Conservation (phyloP, 2,329 filamentous ascomycete genomes). For the Neurospora crassa region DNA sequence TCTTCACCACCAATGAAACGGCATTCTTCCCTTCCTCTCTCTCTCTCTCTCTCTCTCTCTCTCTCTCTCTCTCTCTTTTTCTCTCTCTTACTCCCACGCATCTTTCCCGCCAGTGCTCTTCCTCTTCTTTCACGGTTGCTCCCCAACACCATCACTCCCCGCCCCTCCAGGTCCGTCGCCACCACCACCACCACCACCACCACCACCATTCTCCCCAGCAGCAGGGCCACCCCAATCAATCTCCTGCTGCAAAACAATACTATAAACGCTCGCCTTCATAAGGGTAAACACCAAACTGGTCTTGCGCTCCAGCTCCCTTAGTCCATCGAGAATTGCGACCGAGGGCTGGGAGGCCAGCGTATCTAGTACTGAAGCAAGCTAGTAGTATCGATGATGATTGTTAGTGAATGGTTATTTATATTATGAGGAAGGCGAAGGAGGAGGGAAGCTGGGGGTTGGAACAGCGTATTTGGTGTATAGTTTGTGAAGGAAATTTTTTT, state of each 20-base stretch:
- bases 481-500: too few relatives aligned
- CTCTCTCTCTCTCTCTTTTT: background rate
- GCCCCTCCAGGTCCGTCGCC: background rate
- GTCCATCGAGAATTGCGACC: constrained; percentile 73
- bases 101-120: background rate
- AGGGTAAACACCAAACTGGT: constrained; percentile 91
- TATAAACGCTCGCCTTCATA: constrained; percentile 96
- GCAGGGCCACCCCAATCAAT: constrained; percentile 55
- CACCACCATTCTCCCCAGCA: background rate
- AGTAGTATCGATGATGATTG: constrained; percentile 8
- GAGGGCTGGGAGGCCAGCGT: constrained; percentile 61
- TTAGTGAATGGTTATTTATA: background rate
- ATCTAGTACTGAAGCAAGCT: constrained; percentile 52
- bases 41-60: too few relatives aligned
- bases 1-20: background rate
- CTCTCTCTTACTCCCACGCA: background rate
- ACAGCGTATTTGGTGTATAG: background rate
- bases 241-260: constrained; percentile 96
- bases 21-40: background rate
- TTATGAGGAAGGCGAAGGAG: background rate
- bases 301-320: constrained; percentile 85
- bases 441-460: background rate
- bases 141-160: background rate
- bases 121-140: background rate
- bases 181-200: too few relatives aligned